Evolutionary conservation across 257 asterid genomes (phyloP), one percentile per base, ranked within the genome.

Genomic region (Scutellaria minor): DNA sequence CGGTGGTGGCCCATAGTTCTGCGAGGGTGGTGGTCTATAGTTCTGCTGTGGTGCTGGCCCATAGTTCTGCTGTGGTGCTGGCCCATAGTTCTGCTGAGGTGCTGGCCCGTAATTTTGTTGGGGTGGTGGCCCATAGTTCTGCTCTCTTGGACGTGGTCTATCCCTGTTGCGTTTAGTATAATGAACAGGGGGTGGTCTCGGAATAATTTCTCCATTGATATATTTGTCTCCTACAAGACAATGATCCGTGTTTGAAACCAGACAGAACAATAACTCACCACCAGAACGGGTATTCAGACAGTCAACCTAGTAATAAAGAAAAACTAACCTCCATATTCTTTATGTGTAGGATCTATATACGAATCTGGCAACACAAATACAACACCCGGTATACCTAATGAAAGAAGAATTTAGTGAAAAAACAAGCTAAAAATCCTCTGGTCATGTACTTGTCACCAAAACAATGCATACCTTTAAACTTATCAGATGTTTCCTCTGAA

Each of bases 291-390:
- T 37, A 66, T 27, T 44, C 58, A 76, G 51, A 73, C 40, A 66
- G 18, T 41, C 50, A 72, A 74, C 18, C 46, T 39, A 8, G 12
- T 37, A 24, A 7, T 41, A 11, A 56, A 46, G 64, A 53, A 56
- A 46, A 44, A 59, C 83, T 65, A 63, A 92, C 99, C 99, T 95
- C 99, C 99, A 74, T 95, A 95, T 67, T 90, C 96, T 85, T 95
- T 90, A 55, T 88, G 88, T 18, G 77, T 84, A 35, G 98, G 96
- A 85, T 95, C 98, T 39, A 92, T 90, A 74, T 95, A 95, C 7
- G 99, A 95, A 82, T 95, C 99, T 20, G 99, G 99, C 72, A 95
- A 74, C 22, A 95, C 89, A 78, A 92, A 92, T 9, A 91, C 90
- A 67, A 95, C 99, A 64, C 87, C 93, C 1, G 90, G 92, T 18